Evolutionary conservation across 2,329 filamentous ascomycete species (phyloP), one percentile per base, ranked within the genome.

Genomic region (Phaeosphaeriaceae sp.): DNA sequence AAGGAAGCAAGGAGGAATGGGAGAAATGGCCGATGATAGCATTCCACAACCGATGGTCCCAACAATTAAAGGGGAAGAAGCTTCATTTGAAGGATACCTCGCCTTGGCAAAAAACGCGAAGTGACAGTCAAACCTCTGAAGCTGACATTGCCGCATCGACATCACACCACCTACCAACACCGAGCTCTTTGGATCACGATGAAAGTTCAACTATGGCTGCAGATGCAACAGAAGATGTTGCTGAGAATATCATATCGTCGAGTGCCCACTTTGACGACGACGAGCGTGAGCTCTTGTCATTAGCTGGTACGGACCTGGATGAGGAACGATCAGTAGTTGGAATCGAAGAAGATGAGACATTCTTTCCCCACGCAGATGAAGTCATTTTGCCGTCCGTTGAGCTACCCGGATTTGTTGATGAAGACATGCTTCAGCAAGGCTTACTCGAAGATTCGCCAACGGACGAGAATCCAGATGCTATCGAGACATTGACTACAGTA

Each of bases 131-230:
- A 20, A 6, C 6, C 18, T 9, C 28, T 6, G 36, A 29, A 6
- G 20, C 4, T 3, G 28, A 33, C 12, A 15, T 20, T 8, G 28
- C 21, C 17, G 34, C 33, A 20, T 11, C 38, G 12, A 23, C 34
- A 4, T 40, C 50, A 30, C 57, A 58, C 12, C 66, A 66, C 42
- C 50, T 72, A 11, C 67, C 65, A 4, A 72, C 68, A 13, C 68
- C 68, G 3, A 66, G 51, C 35, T 68, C 66, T 8, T 50, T 62
- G 3, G 54, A 57, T 30, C 53, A 66, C 4, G 50, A 56, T 8
- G 52, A 61, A 0, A 29, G 16, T n/a, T 35, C 44, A 2, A 36
- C 33, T 1, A 4, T 17, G 5, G 29, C 39, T 6, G 18, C 45
- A 7, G 32, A 41, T 20, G 26, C 28, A 15, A 33, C 12, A 8